Base-by-base conservation (phyloP, 352 stramenopile genomes). In the Pythium dissimile region DNA sequence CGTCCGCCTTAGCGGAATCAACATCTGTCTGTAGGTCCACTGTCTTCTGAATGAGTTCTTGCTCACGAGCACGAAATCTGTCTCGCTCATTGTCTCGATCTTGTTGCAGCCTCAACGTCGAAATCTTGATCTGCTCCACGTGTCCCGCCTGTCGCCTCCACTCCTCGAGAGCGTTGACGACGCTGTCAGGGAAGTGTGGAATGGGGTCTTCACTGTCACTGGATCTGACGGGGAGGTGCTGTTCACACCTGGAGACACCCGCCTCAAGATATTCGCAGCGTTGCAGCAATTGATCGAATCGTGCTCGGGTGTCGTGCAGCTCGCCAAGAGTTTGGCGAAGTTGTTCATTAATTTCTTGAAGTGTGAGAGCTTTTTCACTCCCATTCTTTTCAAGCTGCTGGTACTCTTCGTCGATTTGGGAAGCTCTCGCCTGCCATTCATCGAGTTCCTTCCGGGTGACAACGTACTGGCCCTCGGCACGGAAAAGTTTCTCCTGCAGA, bases 311-410 rank as follows among this genome's bases (percentile, higher is more conserved):
- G 3, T 75, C 59, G 1, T 78, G 64, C 4, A 84, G 66, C 27
- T 78, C 67, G 0, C 44, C 38, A 31, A 80, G 48, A 4, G 72
- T 69, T 20, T 73, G 44, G 3, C 66, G 69, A n/a, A 90, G 53
- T 45, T 86, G 60, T n/a, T 75, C 66, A 30, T 82, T 88, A 26
- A 86, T 51, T 24, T 84, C 72, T 45, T 86, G 75, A 18, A 88
- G 43, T 5, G 75, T 86, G 4, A 54, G 71, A 15, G 65, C 68
- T 56, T 85, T 84, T 21, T 80, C 68, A 0, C 61, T 75, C 3
- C 65, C 77, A 11, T 78, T 71, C 9, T 69, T 67, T 18, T 87
- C 70, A 23, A 88, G 55, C 6, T 66, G 53, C 38, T 72, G 57
- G 26, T 79, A 79, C 27, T 86, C 73, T 26, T 67, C 59, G 37